phyloP scores from a whole-genome alignment of 495 filamentous ascomycete species.

The Neurospora pannonica region DNA sequence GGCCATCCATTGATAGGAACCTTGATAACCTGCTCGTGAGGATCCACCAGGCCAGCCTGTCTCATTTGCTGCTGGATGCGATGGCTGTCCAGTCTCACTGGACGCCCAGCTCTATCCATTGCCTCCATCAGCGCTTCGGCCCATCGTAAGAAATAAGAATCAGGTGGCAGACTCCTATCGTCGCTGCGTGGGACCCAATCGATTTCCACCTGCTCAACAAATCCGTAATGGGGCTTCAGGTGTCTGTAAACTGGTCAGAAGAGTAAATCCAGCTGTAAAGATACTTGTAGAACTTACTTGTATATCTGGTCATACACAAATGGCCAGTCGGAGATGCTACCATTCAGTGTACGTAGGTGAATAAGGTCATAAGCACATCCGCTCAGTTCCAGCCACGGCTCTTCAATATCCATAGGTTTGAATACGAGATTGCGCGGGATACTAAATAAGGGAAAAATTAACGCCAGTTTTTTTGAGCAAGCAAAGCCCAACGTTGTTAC shows the following conservation, averaged over 20 bases:
- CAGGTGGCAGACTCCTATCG: conserved; percentile 45
- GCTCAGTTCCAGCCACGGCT: conserved; percentile 61
- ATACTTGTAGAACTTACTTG: conserved; percentile 35
- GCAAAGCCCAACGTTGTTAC: conserved; percentile 4
- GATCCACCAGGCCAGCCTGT: conserved; percentile 72
- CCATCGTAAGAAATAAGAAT: conserved; percentile 52
- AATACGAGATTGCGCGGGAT: conserved; percentile 65
- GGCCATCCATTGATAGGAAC: conserved; percentile 77
- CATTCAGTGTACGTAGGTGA: conserved; percentile 71
- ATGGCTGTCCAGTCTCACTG: conserved; percentile 55
- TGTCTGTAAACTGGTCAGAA: conserved; percentile 41
- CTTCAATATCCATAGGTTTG: conserved; percentile 68
- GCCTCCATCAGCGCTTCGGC: conserved; percentile 58
- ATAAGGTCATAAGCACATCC: conserved; percentile 78
- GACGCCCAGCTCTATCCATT: conserved; percentile 54
- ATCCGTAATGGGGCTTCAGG: conserved; percentile 66
- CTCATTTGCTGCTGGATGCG: conserved; percentile 53
- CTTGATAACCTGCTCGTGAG: conserved; percentile 62
- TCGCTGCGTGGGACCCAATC: conserved; percentile 74
- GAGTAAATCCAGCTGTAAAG: background rate
- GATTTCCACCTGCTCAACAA: conserved; percentile 88
- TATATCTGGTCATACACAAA: conserved; percentile 62
- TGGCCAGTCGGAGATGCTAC: conserved; percentile 72
- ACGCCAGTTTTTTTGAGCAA: background rate
- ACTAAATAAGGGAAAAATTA: conserved; percentile 27